Evolutionary conservation across 2,329 filamentous ascomycete species (phyloP).

Genomic region (Dactylellina drechsleri): DNA sequence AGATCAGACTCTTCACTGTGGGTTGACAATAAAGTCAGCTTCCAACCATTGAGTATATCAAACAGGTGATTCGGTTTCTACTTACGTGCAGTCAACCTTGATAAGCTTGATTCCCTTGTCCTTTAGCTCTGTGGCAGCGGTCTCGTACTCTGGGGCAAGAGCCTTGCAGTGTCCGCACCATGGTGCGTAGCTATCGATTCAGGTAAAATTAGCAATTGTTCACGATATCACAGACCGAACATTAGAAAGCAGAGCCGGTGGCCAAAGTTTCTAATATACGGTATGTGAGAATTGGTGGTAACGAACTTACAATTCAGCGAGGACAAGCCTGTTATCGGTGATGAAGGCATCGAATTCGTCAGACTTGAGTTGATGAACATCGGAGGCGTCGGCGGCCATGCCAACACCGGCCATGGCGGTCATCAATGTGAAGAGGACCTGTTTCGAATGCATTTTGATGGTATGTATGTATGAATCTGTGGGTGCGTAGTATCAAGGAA

Average conservation of each 20-base stretch:
- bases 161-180: conserved; percentile 84
- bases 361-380: conserved; percentile 85
- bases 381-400: conserved; percentile 72
- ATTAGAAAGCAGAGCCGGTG: background rate
- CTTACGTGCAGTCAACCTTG: conserved; percentile 69
- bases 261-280: background rate
- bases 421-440: conserved; percentile 58
- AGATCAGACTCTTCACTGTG: conserved; percentile 94
- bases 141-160: conserved; percentile 90
- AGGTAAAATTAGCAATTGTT: conserved; percentile 61
- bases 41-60: conserved; percentile 8
- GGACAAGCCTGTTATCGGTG: conserved; percentile 83
- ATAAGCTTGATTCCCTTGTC: conserved; percentile 85
- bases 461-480: conserved; percentile 18
- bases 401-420: conserved; percentile 67
- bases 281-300: background rate
- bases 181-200: conserved; percentile 77
- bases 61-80: conserved; percentile 10
- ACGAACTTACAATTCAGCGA: conserved; percentile 84
- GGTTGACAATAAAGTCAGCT: conserved; percentile 65
- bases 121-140: conserved; percentile 83
- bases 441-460: conserved; percentile 45
- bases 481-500: conserved; percentile 10
- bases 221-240: background rate
- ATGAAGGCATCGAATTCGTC: conserved; percentile 89